Evolutionary conservation across 148 eudicot species (phyloP), one percentile per base, ranked within the genome.

Genomic region (Nepenthes mirabilis): DNA sequence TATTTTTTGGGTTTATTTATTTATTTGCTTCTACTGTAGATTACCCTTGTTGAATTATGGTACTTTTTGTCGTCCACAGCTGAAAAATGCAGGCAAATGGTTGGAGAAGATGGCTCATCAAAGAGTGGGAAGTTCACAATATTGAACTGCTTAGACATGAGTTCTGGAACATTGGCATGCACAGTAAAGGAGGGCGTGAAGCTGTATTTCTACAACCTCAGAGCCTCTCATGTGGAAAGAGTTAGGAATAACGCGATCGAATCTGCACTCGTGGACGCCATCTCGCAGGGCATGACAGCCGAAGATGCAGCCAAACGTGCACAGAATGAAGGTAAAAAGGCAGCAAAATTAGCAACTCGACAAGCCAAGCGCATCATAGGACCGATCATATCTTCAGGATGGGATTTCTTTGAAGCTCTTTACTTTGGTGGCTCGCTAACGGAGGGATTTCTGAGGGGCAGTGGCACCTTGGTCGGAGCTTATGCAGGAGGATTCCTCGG

Each of bases 351-450:
- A 11, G 97, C 97, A 8, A 72, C 80, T 36, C 70, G 82, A 13
- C 47, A 84, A 71, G 80, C 74, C 56, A 86, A 82, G 54, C 81
- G 87, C 58, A 79, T 86, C 2, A 78, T 75, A 11, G 97, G 90
- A 7, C 97, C 97, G 1, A 72, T 90, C 14, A 67, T 90, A 58
- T 76, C 91, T 35, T 75, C 84, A 1, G 97, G 83, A 7, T 86
- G 90, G 97, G 97, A 90, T 72, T 86, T 90, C 66, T 84, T 90
- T 47, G 97, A 88, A 76, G 90, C 95, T 33, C 56, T 86, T 51
- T 90, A 90, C 65, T 81, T 50, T 57, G 91, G 95, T 6, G 91
- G 97, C 9, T 69, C 88, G 9, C 13, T 78, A 59, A 78, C 86
- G 2, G 97, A 90, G 69, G 91, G 95, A 35, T 75, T 86, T 37